These are phyloP conservation scores for Ceratocystis harringtonii DNA, from an alignment of 2,329 filamentous ascomycete species.

Conservation along the genomic window DNA sequence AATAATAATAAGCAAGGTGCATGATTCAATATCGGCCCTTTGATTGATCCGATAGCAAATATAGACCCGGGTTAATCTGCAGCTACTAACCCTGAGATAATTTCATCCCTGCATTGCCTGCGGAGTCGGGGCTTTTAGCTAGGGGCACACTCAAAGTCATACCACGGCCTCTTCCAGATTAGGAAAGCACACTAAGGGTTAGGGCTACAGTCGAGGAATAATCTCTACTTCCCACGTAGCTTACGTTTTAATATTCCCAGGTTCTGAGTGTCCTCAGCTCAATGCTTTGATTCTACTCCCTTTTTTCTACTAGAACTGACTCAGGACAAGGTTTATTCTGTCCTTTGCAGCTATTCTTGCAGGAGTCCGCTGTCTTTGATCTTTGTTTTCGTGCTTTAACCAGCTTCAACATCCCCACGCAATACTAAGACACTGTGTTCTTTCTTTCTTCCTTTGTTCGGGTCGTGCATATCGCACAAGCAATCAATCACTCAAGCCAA, in stretches of 20 bases:
- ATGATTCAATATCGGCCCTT: neutral
- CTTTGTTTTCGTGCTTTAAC: neutral
- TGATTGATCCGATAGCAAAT: neutral
- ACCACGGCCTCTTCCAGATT: neutral
- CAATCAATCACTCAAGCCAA: neutral
- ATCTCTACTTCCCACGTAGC: neutral
- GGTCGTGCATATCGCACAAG: neutral
- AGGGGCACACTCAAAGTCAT: neutral
- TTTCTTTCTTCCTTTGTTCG: neutral
- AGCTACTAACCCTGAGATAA: neutral
- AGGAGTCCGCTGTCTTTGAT: too few species aligned
- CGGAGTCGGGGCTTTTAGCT: neutral
- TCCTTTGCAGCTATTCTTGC: neutral
- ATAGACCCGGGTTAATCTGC: neutral
- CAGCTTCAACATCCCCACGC: neutral
- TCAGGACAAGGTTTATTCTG: neutral
- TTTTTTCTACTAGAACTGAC: neutral
- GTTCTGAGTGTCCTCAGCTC: neutral
- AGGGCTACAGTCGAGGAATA: neutral
- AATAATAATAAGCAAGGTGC: neutral
- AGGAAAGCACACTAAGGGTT: neutral
- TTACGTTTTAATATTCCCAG: neutral
- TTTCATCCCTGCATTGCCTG: neutral
- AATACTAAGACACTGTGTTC: neutral
- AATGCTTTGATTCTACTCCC: neutral